phyloP scores from a whole-genome alignment of 2,329 filamentous ascomycete species.

The Clarireedia homoeocarpa region DNA sequence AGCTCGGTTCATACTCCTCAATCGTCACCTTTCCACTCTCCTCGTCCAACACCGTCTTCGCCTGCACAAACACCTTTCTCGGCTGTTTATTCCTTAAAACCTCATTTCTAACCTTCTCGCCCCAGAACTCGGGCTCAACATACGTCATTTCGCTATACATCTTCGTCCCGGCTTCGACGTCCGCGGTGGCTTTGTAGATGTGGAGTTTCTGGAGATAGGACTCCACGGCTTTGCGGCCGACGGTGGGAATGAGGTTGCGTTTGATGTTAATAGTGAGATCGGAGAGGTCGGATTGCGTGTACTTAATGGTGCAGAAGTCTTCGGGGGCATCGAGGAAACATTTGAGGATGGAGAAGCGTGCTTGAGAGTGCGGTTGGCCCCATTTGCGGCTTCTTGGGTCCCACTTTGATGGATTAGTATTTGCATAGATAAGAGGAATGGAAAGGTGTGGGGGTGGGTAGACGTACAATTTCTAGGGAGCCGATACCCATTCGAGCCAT shows the following conservation, averaged over 20 bases:
- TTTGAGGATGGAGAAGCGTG: constrained; percentile 78
- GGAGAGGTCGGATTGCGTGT: constrained; percentile 60
- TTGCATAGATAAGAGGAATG: background rate
- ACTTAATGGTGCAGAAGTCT: constrained; percentile 76
- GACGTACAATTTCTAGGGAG: constrained; percentile 62
- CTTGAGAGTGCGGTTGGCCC: constrained; percentile 89
- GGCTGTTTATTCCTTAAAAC: constrained; percentile 73
- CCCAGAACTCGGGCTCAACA: constrained; percentile 78
- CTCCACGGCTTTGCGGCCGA: constrained; percentile 74
- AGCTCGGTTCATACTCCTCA: constrained; percentile 78
- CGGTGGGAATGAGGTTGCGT: constrained; percentile 75
- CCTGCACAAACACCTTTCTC: constrained; percentile 89
- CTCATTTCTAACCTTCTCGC: constrained; percentile 66
- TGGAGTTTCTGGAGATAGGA: constrained; percentile 86
- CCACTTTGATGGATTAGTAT: constrained; percentile 45
- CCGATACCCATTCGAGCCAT: constrained; percentile 92
- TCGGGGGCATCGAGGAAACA: constrained; percentile 81
- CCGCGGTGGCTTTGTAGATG: constrained; percentile 85
- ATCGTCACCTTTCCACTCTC: constrained; percentile 62
- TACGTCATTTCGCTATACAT: constrained; percentile 79
- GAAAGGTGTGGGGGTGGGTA: background rate
- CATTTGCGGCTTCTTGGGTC: constrained; percentile 85
- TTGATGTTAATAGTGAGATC: constrained; percentile 79
- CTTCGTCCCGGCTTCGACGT: constrained; percentile 66
- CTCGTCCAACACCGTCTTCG: constrained; percentile 71